Evolutionary conservation across 75 land plant genomes (phyloP).

Genomic region (Azolla pinnata): DNA sequence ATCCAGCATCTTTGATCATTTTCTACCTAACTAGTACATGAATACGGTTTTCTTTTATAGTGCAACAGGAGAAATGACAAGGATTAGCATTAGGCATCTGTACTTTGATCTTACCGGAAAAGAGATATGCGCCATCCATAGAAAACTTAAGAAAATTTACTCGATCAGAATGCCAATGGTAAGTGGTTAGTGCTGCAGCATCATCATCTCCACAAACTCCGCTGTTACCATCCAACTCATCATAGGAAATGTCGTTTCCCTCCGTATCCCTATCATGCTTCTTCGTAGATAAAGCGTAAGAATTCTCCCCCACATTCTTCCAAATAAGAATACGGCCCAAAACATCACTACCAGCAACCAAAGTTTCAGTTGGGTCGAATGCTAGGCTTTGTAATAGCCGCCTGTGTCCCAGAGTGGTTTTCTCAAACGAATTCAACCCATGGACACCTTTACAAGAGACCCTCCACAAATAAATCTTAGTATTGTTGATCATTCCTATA

Average conservation of each 20-base stretch:
- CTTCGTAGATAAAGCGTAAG: conserved; percentile 10
- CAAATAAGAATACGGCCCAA: conserved; percentile 78
- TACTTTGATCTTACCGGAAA: conserved; percentile 71
- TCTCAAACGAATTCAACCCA: conserved; percentile 16
- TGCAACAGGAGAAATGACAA: too few species aligned
- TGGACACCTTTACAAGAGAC: conserved; percentile 27
- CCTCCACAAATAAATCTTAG: conserved; percentile 53
- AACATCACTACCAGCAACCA: conserved; percentile 80
- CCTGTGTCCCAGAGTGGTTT: conserved; percentile 55
- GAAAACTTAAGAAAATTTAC: conserved; percentile 66
- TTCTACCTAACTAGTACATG: too few species aligned
- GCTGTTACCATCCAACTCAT: conserved; percentile 9
- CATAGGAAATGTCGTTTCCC: conserved; percentile 11
- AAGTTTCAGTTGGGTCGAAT: conserved; percentile 65
- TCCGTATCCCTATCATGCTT: not conserved
- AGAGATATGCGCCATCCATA: conserved; percentile 75
- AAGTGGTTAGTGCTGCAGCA: conserved; percentile 65
- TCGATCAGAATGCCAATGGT: conserved; percentile 73
- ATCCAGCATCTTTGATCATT: too few species aligned
- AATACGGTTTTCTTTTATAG: too few species aligned
- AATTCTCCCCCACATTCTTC: conserved; percentile 61
- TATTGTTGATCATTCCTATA: conserved; percentile 47
- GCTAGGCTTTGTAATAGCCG: conserved; percentile 54
- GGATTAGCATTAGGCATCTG: too few species aligned
- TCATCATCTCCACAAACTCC: conserved; percentile 75